Evolutionary conservation across 2,329 filamentous ascomycete genomes (phyloP).

Genomic region (Fusarium subtropicale): DNA sequence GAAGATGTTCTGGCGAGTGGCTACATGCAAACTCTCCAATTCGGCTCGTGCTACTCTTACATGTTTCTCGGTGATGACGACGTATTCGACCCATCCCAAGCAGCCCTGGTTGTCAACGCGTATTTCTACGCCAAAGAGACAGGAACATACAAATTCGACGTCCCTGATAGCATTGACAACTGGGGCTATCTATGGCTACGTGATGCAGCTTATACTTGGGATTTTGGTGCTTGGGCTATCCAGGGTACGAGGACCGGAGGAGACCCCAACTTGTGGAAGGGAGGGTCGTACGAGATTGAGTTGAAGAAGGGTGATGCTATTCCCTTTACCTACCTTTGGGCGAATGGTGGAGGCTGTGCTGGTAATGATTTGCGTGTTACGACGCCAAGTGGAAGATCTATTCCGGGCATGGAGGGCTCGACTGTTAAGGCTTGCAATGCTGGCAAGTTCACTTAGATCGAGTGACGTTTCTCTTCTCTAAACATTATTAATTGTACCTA

Average conservation of each 20-base stretch:
- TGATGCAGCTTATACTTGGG: not conserved
- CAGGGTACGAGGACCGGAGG: not conserved
- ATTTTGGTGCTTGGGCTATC: not conserved
- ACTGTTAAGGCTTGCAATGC: not conserved
- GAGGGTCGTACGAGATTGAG: not conserved
- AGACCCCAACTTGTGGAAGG: fast-evolving
- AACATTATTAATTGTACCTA: not conserved
- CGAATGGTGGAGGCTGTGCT: conserved; percentile 3
- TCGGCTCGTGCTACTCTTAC: not conserved
- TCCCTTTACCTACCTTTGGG: not conserved
- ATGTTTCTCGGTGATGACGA: not conserved
- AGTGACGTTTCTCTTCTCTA: not conserved
- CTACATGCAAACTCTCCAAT: not conserved
- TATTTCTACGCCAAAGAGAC: conserved; percentile 3
- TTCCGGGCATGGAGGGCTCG: not conserved
- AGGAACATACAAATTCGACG: not conserved
- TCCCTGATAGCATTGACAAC: not conserved
- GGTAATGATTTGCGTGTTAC: not conserved
- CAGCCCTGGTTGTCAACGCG: not conserved
- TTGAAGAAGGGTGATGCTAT: not conserved
- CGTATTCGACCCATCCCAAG: not conserved
- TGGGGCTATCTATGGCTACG: not conserved
- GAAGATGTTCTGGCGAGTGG: not conserved
- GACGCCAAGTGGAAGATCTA: not conserved
- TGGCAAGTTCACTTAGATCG: not conserved